Base-by-base conservation (phyloP, 2,329 filamentous ascomycete species). In the Endocalyx cinctus region DNA sequence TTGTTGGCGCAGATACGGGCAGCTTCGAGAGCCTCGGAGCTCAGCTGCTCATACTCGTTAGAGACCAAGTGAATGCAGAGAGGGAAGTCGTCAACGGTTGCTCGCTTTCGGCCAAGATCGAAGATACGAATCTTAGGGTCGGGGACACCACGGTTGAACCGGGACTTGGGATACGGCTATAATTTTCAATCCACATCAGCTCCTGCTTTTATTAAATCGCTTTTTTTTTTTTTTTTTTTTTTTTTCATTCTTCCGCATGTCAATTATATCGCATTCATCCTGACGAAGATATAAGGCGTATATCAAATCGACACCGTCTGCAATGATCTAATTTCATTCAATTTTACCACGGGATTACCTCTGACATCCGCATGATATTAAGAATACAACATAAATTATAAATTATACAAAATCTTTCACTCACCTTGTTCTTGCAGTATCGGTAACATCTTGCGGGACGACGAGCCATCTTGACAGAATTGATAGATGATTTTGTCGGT, bases 351-450 rank as follows among this genome's bases (percentile, higher is more conserved):
- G n/a, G n/a, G n/a, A n/a, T n/a, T n/a, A n/a, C n/a, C n/a, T n/a
- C n/a, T n/a, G n/a, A n/a, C n/a, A n/a, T n/a, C n/a, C n/a, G n/a
- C n/a, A n/a, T n/a, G n/a, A n/a, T n/a, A n/a, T n/a, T n/a, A n/a
- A n/a, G n/a, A n/a, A n/a, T n/a, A n/a, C n/a, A n/a, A n/a, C n/a
- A n/a, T n/a, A n/a, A n/a, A n/a, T n/a, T n/a, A n/a, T n/a, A n/a
- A n/a, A n/a, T n/a, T n/a, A n/a, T n/a, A n/a, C n/a, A n/a, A n/a
- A n/a, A n/a, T n/a, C n/a, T n/a, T n/a, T n/a, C n/a, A n/a, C 84
- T 73, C 67, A 94, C 88, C 88, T 96, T 96, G 84, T 97, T 98
- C 87, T 98, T 98, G 89, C 92, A 98, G 86, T 98, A 98, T 67
- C 92, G 84, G 82, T 95, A 98, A 79, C 92, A 98, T 79, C 92